Percentiles rank a stretch among this genome's conserved stretches.
These are phyloP conservation scores for Phytopythium litorale DNA, from an alignment of 352 stramenopile species.

Conservation along the genomic window DNA sequence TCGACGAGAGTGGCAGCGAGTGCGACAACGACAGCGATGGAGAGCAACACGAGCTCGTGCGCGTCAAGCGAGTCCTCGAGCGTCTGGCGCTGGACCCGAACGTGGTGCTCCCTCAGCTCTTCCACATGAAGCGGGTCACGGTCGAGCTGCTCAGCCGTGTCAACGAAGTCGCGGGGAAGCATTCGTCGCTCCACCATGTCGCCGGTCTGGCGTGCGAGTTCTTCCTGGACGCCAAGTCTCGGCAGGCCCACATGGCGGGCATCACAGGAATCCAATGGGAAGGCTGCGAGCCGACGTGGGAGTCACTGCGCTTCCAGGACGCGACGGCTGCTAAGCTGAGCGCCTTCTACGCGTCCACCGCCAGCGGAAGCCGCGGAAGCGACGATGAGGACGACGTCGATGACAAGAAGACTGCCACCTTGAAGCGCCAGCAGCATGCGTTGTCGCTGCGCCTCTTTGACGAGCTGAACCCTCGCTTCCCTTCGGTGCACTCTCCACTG, in stretches of 20 bases:
- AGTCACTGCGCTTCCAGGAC: conserved; percentile 28
- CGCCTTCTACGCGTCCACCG: conserved; percentile 13
- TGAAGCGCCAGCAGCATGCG: not conserved
- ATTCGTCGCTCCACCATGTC: not conserved
- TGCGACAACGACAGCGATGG: not conserved
- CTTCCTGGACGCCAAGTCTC: conserved; percentile 31
- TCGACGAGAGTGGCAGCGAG: conserved; percentile 1
- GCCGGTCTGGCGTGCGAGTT: conserved; percentile 49
- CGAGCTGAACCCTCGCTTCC: conserved; percentile 61
- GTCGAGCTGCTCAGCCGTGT: conserved; percentile 52
- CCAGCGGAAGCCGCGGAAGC: not conserved
- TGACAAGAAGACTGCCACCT: not conserved
- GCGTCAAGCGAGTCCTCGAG: not conserved
- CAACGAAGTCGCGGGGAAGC: conserved; percentile 19
- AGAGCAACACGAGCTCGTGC: conserved; percentile 2
- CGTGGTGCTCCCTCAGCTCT: conserved; percentile 36
- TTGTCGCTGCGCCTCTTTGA: conserved; percentile 22
- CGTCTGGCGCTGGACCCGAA: conserved; percentile 33
- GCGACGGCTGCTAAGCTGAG: conserved; percentile 31
- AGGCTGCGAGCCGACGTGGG: conserved; percentile 32
- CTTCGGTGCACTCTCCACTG: conserved; percentile 44
- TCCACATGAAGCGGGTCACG: conserved; percentile 52
- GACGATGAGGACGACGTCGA: not conserved
- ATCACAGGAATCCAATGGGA: conserved; percentile 50
- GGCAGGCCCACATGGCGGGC: conserved; percentile 36